These are phyloP conservation scores for Stenogyne calaminthoides DNA, from an alignment of 305 asterid genomes.

Conservation along the genomic window DNA sequence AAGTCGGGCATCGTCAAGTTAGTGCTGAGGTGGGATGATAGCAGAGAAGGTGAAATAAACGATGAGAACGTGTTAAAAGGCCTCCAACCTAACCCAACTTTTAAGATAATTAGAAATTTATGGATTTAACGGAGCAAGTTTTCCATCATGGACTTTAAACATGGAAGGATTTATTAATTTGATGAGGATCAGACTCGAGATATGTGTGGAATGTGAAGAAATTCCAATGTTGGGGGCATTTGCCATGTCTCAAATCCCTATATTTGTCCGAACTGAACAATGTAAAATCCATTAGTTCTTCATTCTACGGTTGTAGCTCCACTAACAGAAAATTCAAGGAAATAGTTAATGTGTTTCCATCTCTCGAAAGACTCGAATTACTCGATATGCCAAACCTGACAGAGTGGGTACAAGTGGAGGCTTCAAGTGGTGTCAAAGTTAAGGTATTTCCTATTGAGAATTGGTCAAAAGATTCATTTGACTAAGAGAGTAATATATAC, in stretches of 20 bases:
- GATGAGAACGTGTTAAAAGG: background rate
- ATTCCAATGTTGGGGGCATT: background rate
- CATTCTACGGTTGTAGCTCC: background rate
- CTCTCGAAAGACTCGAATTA: background rate
- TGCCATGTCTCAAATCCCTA: background rate
- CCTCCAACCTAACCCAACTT: background rate
- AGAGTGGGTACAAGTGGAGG: background rate
- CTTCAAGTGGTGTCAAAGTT: background rate
- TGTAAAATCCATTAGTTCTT: background rate
- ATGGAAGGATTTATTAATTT: background rate
- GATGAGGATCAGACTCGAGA: background rate
- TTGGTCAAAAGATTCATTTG: too few relatives aligned
- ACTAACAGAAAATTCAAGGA: too few relatives aligned
- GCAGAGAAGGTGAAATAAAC: background rate
- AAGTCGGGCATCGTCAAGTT: background rate
- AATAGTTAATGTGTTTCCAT: background rate
- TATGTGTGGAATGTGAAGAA: background rate
- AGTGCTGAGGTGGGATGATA: too few relatives aligned
- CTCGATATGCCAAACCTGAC: background rate
- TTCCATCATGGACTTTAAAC: background rate
- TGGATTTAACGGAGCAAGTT: background rate
- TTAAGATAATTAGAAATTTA: too few relatives aligned
- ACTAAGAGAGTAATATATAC: too few relatives aligned
- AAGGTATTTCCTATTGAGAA: constrained; percentile 2
- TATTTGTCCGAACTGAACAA: background rate